Base-by-base conservation (phyloP, 192 early-diverging fungal species). In the Ambispora gerdemannii region DNA sequence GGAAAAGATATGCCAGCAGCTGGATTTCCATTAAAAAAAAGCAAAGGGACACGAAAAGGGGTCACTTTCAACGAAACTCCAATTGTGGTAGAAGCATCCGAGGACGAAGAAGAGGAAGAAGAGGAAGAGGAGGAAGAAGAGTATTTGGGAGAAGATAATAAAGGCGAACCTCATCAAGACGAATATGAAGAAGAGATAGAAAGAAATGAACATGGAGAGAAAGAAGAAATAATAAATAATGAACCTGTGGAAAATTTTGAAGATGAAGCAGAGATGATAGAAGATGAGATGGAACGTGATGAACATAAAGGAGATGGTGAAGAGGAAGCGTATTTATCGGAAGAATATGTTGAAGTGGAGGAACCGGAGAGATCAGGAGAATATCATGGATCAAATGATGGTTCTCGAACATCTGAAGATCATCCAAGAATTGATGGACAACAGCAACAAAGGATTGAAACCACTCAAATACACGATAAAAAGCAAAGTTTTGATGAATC, bases 91-190 rank as follows among this genome's bases (percentile, higher is more conserved):
- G 76, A 78, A 32, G 75, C 72, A 4, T 71, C 66, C 4, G 80
- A 82, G 8, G 83, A 77, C 0, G 79, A 84, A 58, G 78, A 83
- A 64, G 78, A 74, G 35, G 77, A 82, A 31, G 81, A 82, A 73
- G 51, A 74, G 51, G 74, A 69, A 30, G 82, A 83, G 72, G 79
- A 74, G 34, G 70, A 72, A 76, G 65, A 52, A 43, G 70, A 77
- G 63, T n/a, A n/a, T 47, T 75, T 77, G 75, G 75, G 78, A 33
- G 76, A 80, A 33, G 79, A 77, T n/a, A 64, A 73, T 7, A 79
- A 80, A 55, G 72, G 61, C 35, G 80, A 80, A 17, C 72, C 76
- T 24, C 82, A 79, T 0, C 74, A 81, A 0, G 78, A 81, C 13
- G 76, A 80, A 1, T 72, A 77, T 10, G 82, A 82, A 2, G 72